Conservation (phyloP, 176 grass and related monocot species). For the Aegilops longissima region DNA sequence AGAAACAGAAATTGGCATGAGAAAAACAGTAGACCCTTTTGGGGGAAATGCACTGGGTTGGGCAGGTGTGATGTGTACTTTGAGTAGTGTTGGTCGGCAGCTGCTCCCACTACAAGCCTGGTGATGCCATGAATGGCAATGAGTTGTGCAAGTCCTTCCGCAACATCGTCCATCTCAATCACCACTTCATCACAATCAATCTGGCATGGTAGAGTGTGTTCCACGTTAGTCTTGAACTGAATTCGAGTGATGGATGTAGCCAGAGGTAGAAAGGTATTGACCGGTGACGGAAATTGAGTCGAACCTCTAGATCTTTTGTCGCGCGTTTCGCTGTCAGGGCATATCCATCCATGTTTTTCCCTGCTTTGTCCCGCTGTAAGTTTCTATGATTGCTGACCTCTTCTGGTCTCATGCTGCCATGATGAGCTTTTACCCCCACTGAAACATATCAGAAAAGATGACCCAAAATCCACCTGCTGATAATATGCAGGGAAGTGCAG, state of each 20-base stretch:
- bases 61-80: slow-evolving; percentile 40
- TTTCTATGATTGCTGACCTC: slow-evolving; percentile 39
- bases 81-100: slow-evolving; percentile 52
- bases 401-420: slow-evolving; percentile 26
- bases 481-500: neutral
- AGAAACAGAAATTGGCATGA: neutral
- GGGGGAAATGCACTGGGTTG: neutral
- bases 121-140: slow-evolving; percentile 42
- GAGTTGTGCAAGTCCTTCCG: slow-evolving; percentile 46
- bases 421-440: slow-evolving; percentile 45
- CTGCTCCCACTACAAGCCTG: slow-evolving; percentile 63
- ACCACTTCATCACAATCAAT: slow-evolving; percentile 41
- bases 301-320: slow-evolving; percentile 30
- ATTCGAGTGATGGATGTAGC: too few species aligned
- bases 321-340: slow-evolving; percentile 5
- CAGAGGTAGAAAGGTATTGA: neutral
- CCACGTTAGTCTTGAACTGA: neutral
- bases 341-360: slow-evolving; percentile 44
- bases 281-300: neutral
- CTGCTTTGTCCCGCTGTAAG: slow-evolving; percentile 32
- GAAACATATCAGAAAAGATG: slow-evolving; percentile 9
- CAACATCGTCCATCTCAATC: slow-evolving; percentile 55
- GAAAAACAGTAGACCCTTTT: neutral
- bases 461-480: neutral
- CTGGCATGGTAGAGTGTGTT: slow-evolving; percentile 17